Evolutionary conservation across 2,329 filamentous ascomycete species (phyloP).

Genomic region (Claviceps paspali): DNA sequence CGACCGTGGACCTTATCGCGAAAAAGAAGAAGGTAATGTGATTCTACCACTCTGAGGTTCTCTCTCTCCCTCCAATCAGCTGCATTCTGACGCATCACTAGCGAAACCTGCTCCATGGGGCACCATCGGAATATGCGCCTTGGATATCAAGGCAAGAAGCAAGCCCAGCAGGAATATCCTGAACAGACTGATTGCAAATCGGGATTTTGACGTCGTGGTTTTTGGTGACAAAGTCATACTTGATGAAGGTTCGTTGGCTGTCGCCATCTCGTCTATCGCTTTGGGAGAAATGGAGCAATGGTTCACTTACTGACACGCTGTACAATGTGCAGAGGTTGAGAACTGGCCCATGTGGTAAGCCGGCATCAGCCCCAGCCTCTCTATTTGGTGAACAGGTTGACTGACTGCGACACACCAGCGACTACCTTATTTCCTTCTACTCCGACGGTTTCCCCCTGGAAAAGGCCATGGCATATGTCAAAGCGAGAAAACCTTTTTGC

Average conservation of each 20-base stretch:
- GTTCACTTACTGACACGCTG: slow-evolving; percentile 1
- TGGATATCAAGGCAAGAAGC: slow-evolving; percentile 90
- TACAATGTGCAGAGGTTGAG: slow-evolving; percentile 50
- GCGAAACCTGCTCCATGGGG: slow-evolving; percentile 45
- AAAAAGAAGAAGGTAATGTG: slow-evolving; percentile 38
- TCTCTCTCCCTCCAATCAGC: not conserved
- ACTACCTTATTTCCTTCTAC: slow-evolving; percentile 96
- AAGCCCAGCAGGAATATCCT: slow-evolving; percentile 95
- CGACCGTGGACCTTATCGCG: slow-evolving; percentile 42
- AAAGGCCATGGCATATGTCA: slow-evolving; percentile 91
- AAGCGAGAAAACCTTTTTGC: slow-evolving; percentile 85
- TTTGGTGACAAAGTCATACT: slow-evolving; percentile 98
- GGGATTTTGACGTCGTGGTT: slow-evolving; percentile 91
- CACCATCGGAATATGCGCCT: slow-evolving; percentile 81
- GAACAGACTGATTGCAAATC: slow-evolving; percentile 76
- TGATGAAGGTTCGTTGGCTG: slow-evolving; percentile 53
- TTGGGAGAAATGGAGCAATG: not conserved
- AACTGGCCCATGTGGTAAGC: slow-evolving; percentile 82
- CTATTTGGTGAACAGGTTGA: slow-evolving; percentile 16
- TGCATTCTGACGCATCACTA: slow-evolving; percentile 17
- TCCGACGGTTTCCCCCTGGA: slow-evolving; percentile 94
- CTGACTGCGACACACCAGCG: slow-evolving; percentile 28
- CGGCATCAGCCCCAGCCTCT: not conserved
- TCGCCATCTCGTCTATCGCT: not conserved
- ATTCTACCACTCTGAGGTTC: not conserved